Evolutionary conservation across 805 yeast genomes (phyloP).

Genomic region (Barnettozyma salicaria): DNA sequence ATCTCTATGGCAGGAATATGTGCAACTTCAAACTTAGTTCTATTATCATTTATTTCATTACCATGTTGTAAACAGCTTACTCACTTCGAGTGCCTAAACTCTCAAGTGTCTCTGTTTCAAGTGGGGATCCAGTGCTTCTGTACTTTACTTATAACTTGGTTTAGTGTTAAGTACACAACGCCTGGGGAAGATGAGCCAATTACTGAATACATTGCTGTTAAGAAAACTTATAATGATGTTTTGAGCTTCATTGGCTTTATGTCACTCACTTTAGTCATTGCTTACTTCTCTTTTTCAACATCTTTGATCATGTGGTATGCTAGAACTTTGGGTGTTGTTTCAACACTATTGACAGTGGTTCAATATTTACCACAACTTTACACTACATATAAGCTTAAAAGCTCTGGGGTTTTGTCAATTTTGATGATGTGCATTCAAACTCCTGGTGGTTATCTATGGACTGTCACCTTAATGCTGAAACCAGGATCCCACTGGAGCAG

Average conservation of each 20-base stretch:
- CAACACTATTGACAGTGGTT: slow-evolving; percentile 55
- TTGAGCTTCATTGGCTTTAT: slow-evolving; percentile 30
- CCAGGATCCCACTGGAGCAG: slow-evolving; percentile 83
- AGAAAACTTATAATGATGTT: slow-evolving; percentile 37
- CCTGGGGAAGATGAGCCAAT: slow-evolving; percentile 35
- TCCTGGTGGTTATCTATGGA: slow-evolving; percentile 84
- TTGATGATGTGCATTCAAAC: slow-evolving; percentile 83
- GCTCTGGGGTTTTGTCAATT: slow-evolving; percentile 73
- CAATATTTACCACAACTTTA: slow-evolving; percentile 78
- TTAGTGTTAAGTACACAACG: slow-evolving; percentile 45
- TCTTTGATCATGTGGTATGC: slow-evolving; percentile 38
- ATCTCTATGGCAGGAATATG: slow-evolving; percentile 67
- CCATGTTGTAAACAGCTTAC: slow-evolving; percentile 50
- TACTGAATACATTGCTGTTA: slow-evolving; percentile 37
- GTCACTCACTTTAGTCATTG: slow-evolving; percentile 31
- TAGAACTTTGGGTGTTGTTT: slow-evolving; percentile 54
- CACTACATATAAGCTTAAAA: slow-evolving; percentile 64
- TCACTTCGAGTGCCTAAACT: slow-evolving; percentile 54
- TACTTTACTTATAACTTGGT: slow-evolving; percentile 49
- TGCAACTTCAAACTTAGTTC: slow-evolving; percentile 58
- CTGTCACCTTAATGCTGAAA: slow-evolving; percentile 60
- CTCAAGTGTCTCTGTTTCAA: slow-evolving; percentile 61
- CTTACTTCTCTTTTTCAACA: slow-evolving; percentile 21
- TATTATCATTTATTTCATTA: slow-evolving; percentile 56
- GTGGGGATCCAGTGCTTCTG: slow-evolving; percentile 57